Evolutionary conservation across 2,329 filamentous ascomycete species (phyloP).

Genomic region (Neocucurbitaria cava): DNA sequence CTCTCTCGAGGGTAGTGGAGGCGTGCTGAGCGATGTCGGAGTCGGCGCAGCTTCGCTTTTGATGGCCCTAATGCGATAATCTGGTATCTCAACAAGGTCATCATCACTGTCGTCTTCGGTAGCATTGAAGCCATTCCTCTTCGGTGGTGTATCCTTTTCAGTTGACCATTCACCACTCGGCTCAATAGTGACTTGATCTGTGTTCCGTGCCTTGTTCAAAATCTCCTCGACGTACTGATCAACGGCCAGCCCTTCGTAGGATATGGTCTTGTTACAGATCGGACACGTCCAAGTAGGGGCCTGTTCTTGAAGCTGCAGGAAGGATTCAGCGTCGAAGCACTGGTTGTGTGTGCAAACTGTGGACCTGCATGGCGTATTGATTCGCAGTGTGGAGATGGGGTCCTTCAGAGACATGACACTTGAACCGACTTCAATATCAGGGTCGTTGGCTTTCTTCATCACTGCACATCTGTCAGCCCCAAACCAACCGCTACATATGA

Average conservation of each 20-base stretch:
- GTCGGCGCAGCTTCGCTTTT: constrained; percentile 49
- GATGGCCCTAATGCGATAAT: constrained; percentile 49
- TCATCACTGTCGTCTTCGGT: constrained; percentile 54
- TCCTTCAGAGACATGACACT: constrained; percentile 91
- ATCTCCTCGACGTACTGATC: constrained; percentile 96
- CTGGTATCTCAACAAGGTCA: constrained; percentile 55
- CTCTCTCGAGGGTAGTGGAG: constrained; percentile 56
- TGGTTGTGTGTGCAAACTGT: constrained; percentile 85
- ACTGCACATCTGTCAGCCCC: constrained; percentile 59
- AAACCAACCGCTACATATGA: not conserved
- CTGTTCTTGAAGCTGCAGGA: constrained; percentile 93
- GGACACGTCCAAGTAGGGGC: constrained; percentile 97
- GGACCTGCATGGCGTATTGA: constrained; percentile 80
- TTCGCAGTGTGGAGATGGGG: constrained; percentile 84
- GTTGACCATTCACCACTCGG: constrained; percentile 80
- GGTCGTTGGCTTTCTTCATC: constrained; percentile 79
- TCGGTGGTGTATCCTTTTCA: constrained; percentile 48
- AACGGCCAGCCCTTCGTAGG: constrained; percentile 82
- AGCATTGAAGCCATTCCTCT: constrained; percentile 45
- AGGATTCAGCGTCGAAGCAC: constrained; percentile 93
- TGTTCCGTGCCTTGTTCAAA: constrained; percentile 72
- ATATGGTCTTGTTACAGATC: constrained; percentile 83
- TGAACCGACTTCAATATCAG: constrained; percentile 88
- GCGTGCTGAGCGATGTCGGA: constrained; percentile 51
- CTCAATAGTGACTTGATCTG: constrained; percentile 89